phyloP scores from a whole-genome alignment of 2,329 filamentous ascomycete genomes.

The Pseudopyrenochaeta lycopersici region DNA sequence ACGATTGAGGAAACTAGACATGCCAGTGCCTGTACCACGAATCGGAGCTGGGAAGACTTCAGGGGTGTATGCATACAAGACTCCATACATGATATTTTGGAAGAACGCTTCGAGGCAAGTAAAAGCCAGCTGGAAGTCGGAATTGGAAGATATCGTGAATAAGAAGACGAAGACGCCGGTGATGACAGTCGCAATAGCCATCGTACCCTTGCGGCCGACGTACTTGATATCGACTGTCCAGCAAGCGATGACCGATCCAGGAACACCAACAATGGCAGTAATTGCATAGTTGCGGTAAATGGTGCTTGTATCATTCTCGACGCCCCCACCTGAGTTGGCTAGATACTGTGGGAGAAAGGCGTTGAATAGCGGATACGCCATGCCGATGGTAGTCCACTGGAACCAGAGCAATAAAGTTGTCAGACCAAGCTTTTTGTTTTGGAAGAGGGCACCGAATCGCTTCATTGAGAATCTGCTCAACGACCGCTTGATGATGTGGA shows the following conservation, averaged over 20 bases:
- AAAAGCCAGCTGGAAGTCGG: conserved; percentile 69
- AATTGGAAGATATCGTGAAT: conserved; percentile 67
- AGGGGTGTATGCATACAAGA: conserved; percentile 79
- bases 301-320: conserved; percentile 37
- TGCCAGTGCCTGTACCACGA: conserved; percentile 75
- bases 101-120: conserved; percentile 75
- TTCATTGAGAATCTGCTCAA: conserved; percentile 73
- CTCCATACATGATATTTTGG: conserved; percentile 69
- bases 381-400: conserved; percentile 82
- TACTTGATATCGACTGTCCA: conserved; percentile 77
- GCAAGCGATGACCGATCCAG: conserved; percentile 77
- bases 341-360: conserved; percentile 90
- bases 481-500: conserved; percentile 66
- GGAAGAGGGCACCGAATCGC: conserved; percentile 71
- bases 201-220: conserved; percentile 75
- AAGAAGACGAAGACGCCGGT: conserved; percentile 75
- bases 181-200: conserved; percentile 72
- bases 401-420: conserved; percentile 72
- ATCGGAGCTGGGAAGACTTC: conserved; percentile 79
- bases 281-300: conserved; percentile 85
- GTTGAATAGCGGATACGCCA: conserved; percentile 90
- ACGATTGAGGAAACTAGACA: conserved; percentile 76
- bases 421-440: conserved; percentile 56
- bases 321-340: conserved; percentile 60
- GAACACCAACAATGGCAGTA: conserved; percentile 78